Conservation (phyloP, 2,329 filamentous ascomycete species). For the Onygena corvina region DNA sequence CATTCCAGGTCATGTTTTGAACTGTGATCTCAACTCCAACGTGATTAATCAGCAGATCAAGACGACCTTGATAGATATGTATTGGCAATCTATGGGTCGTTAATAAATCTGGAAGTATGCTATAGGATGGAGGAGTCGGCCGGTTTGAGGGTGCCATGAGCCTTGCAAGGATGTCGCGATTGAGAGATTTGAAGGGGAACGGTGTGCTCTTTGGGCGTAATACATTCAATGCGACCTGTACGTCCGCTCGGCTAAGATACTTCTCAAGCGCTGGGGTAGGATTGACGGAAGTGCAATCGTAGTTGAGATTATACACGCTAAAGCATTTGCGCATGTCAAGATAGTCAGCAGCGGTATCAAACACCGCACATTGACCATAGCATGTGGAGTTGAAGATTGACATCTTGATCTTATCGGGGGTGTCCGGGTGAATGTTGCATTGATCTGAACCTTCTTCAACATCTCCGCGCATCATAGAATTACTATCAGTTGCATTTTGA, state of each 20-base stretch:
- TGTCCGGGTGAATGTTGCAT: slow-evolving; percentile 21
- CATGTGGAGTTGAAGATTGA: slow-evolving; percentile 28
- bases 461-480: not conserved
- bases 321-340: slow-evolving; percentile 21
- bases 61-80: slow-evolving; percentile 29
- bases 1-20: slow-evolving; percentile 34
- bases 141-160: slow-evolving; percentile 18
- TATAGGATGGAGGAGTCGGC: slow-evolving; percentile 24
- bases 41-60: slow-evolving; percentile 31
- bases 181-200: slow-evolving; percentile 23
- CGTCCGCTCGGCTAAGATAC: slow-evolving; percentile 27
- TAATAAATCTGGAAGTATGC: slow-evolving; percentile 24
- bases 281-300: slow-evolving; percentile 23
- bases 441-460: slow-evolving; percentile 12
- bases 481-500: slow-evolving; percentile 19
- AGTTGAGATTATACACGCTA: slow-evolving; percentile 26
- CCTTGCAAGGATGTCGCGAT: slow-evolving; percentile 21
- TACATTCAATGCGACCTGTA: slow-evolving; percentile 25
- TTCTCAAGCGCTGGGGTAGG: slow-evolving; percentile 18
- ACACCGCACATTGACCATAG: slow-evolving; percentile 28
- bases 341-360: slow-evolving; percentile 26
- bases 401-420: slow-evolving; percentile 17
- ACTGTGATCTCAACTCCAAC: slow-evolving; percentile 26
- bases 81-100: slow-evolving; percentile 24
- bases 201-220: slow-evolving; percentile 9